Conservation (phyloP, 2,329 filamentous ascomycete genomes). For the Neofusicoccum umdonicola region DNA sequence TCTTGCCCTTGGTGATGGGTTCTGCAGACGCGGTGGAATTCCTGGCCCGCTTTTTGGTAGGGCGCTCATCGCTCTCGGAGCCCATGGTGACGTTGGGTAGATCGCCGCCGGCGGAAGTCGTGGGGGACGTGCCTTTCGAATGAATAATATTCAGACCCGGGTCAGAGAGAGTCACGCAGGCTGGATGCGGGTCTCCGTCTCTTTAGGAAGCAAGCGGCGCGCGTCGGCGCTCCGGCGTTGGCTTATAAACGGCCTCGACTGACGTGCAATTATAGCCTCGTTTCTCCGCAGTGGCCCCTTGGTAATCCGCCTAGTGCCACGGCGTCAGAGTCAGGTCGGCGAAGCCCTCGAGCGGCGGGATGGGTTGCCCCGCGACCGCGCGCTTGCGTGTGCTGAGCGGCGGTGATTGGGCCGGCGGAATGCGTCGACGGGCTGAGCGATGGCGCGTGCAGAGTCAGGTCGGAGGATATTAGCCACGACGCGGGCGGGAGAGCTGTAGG, state of each 20-base stretch:
- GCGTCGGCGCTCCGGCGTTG: neutral
- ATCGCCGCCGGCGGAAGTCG: neutral
- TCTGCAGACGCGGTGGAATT: slow-evolving; percentile 24
- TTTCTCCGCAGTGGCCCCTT: neutral
- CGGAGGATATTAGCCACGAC: neutral
- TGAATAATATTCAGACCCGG: neutral
- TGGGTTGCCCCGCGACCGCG: neutral
- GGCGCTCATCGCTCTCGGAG: slow-evolving; percentile 24
- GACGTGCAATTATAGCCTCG: neutral
- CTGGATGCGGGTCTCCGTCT: neutral
- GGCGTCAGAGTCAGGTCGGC: neutral
- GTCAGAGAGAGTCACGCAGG: neutral
- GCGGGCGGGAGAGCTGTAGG: neutral
- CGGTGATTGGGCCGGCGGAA: neutral
- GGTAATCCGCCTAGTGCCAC: slow-evolving; percentile 8
- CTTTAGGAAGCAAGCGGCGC: slow-evolving; percentile 5
- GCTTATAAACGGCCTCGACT: slow-evolving; percentile 2
- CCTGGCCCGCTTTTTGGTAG: slow-evolving; percentile 33
- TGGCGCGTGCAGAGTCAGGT: slow-evolving; percentile 1
- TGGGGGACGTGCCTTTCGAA: neutral
- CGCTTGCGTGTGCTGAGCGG: neutral
- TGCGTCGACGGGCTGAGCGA: neutral
- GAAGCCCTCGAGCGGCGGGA: neutral
- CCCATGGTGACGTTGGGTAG: neutral
- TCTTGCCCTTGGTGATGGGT: slow-evolving; percentile 38